Evolutionary conservation across 179 eudicot species (phyloP), one percentile per base, ranked within the genome.

Genomic region (Silene coronaria): DNA sequence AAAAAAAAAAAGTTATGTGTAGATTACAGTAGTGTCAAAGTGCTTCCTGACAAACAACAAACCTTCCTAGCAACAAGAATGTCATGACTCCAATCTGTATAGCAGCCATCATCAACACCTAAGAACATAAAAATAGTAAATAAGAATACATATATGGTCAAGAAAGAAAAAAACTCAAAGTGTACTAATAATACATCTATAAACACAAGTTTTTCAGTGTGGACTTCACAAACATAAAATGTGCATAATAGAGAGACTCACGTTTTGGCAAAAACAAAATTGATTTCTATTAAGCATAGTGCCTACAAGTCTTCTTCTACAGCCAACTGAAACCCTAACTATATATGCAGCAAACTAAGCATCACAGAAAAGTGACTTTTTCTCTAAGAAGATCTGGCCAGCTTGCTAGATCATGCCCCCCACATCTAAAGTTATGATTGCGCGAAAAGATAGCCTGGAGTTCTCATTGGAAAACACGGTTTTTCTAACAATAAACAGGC

Each of bases 81-180:
- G 79, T 95, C 99, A 79, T 78, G 93, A 73, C 89, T 85, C 99
- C 99, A 95, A 79, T 95, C 93, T 19, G 59, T 80, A 70, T 95
- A 95, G 80, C 99, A 95, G 64, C 61, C 73, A 70, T 70, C 73
- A 48, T 70, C 73, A 70, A 70, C 73, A 51, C 73, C 60, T 61
- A 11, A 70, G 63, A 77, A 55, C 53, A 46, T 60, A 73, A 70
- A 30, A 79, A 12, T n/a, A 88, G 86, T 79, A 84, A 87, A 2
- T 26, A 58, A 42, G 9, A 73, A 16, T 64, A 57, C 10, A 70
- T 3, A 53, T 45, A 27, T 45, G 30, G 32, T 65, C 6, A 32
- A 55, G 48, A 59, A 59, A 26, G 42, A 60, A 66, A 24, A 34
- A 14, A 32, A 3, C 24, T 10, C 17, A 27, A 27, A 24, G 19